These are phyloP conservation scores for Fusarium sp. DNA, from an alignment of 2,329 filamentous ascomycete species.

Conservation along the genomic window DNA sequence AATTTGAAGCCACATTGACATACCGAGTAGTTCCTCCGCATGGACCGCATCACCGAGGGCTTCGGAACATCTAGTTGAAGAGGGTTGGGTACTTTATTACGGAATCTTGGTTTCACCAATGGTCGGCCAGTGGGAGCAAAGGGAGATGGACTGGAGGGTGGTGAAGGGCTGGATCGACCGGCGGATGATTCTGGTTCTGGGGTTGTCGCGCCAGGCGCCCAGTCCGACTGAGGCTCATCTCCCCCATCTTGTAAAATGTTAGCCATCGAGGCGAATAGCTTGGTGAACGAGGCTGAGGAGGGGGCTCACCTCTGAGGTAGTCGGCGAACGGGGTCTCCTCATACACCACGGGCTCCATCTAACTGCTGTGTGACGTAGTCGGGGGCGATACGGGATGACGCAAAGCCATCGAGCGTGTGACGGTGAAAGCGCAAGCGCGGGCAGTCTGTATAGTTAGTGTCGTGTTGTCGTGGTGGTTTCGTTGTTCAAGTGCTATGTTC, in stretches of 20 bases:
- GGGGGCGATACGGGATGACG: conserved; percentile 41
- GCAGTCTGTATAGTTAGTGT: conserved; percentile 12
- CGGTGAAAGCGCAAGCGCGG: conserved; percentile 17
- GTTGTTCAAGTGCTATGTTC: conserved; percentile 24
- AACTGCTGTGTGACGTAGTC: conserved; percentile 45
- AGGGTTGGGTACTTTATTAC: conserved; percentile 58
- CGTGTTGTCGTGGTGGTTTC: conserved; percentile 23
- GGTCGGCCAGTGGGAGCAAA: conserved; percentile 70
- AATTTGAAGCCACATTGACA: conserved; percentile 36
- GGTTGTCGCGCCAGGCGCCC: conserved; percentile 56
- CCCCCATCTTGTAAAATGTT: conserved; percentile 57
- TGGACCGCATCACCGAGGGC: conserved; percentile 55
- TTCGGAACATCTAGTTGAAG: conserved; percentile 56
- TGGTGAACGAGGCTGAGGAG: not conserved
- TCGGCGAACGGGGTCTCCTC: conserved; percentile 89
- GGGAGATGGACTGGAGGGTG: conserved; percentile 59
- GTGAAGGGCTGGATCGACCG: conserved; percentile 55
- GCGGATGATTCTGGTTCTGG: conserved; percentile 48
- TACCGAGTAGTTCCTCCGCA: conserved; percentile 65
- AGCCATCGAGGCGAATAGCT: conserved; percentile 2
- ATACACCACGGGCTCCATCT: conserved; percentile 87
- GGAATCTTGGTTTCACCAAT: conserved; percentile 65
- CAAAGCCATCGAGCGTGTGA: conserved; percentile 46
- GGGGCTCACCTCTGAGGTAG: conserved; percentile 81
- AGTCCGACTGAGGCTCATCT: conserved; percentile 58